Conservation (phyloP, 1,284 basidiomycete species). For the Puccinia polysora region DNA sequence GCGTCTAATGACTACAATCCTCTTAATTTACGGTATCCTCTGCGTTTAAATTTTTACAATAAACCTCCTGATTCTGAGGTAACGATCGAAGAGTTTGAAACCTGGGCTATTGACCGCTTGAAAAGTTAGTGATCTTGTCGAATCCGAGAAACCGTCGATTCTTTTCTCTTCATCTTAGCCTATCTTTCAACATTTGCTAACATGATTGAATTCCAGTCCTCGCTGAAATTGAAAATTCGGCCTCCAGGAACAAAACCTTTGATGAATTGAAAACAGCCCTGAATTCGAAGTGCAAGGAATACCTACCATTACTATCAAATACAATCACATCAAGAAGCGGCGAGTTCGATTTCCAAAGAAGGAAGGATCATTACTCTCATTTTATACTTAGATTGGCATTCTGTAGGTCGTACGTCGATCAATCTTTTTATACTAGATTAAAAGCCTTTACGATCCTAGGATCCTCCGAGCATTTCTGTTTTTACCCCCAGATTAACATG, state of each 20-base stretch:
- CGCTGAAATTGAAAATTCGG: slow-evolving; percentile 88
- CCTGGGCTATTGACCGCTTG: slow-evolving; percentile 79
- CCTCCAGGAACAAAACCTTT: slow-evolving; percentile 73
- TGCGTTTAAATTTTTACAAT: slow-evolving; percentile 81
- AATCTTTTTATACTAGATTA: background rate
- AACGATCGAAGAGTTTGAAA: slow-evolving; percentile 93
- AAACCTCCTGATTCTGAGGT: slow-evolving; percentile 81
- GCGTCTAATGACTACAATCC: background rate
- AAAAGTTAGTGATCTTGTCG: too few species aligned
- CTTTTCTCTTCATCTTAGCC: too few species aligned
- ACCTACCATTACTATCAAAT: slow-evolving; percentile 71
- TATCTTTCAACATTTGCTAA: background rate
- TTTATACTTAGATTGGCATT: slow-evolving; percentile 93
- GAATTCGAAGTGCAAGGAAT: slow-evolving; percentile 62
- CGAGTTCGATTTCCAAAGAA: slow-evolving; percentile 65
- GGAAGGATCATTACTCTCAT: slow-evolving; percentile 84
- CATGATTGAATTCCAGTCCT: slow-evolving; percentile 60
- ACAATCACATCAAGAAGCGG: slow-evolving; percentile 56
- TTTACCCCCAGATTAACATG: too few species aligned
- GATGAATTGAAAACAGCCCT: slow-evolving; percentile 69
- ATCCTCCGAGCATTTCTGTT: too few species aligned
- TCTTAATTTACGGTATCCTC: slow-evolving; percentile 58
- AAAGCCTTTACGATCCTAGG: too few species aligned
- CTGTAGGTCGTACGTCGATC: slow-evolving; percentile 74
- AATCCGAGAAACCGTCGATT: too few species aligned